A percentile compares a stretch with the other conserved stretches of the same genome.
Conservation (phyloP, 1,284 basidiomycete species). For the Pseudozyma pruni region DNA sequence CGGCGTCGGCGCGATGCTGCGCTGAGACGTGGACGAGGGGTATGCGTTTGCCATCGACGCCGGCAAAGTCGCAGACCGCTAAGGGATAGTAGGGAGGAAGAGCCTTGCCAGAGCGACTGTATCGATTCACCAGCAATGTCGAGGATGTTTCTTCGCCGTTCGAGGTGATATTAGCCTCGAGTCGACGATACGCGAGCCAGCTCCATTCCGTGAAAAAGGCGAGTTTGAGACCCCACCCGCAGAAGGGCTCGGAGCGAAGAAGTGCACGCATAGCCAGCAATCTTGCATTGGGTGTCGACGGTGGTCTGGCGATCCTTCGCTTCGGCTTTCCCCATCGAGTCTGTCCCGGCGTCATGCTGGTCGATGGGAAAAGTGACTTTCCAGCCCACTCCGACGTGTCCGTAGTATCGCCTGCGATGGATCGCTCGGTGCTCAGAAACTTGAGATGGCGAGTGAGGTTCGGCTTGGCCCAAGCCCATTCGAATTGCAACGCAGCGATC, state of each 20-base stretch:
- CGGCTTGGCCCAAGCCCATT: conserved; percentile 91
- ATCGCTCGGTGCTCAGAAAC: conserved; percentile 31
- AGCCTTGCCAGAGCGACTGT: conserved; percentile 37
- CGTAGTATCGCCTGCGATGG: not conserved
- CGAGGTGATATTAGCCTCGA: conserved; percentile 2
- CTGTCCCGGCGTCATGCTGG: conserved; percentile 34
- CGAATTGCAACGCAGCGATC: conserved; percentile 83
- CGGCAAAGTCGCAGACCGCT: conserved; percentile 56
- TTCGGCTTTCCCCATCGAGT: conserved; percentile 31
- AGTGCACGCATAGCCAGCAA: conserved; percentile 64
- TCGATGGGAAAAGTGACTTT: conserved; percentile 47
- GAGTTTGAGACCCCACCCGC: conserved; percentile 59
- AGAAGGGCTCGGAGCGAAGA: conserved; percentile 62
- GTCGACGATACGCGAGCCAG: conserved; percentile 37
- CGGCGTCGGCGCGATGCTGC: conserved; percentile 25
- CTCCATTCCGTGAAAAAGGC: conserved; percentile 63
- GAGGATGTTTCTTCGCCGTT: not conserved
- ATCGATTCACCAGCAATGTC: not conserved
- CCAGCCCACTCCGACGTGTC: conserved; percentile 15
- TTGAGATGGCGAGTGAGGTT: conserved; percentile 70
- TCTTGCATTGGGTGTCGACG: conserved; percentile 54
- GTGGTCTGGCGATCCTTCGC: conserved; percentile 21
- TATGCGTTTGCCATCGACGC: conserved; percentile 52
- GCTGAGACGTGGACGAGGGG: conserved; percentile 12
- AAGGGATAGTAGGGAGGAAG: conserved; percentile 41